Evolutionary conservation across 2,329 filamentous ascomycete genomes (phyloP), one percentile per base, ranked within the genome.

Genomic region (Samsoniella hepiali): DNA sequence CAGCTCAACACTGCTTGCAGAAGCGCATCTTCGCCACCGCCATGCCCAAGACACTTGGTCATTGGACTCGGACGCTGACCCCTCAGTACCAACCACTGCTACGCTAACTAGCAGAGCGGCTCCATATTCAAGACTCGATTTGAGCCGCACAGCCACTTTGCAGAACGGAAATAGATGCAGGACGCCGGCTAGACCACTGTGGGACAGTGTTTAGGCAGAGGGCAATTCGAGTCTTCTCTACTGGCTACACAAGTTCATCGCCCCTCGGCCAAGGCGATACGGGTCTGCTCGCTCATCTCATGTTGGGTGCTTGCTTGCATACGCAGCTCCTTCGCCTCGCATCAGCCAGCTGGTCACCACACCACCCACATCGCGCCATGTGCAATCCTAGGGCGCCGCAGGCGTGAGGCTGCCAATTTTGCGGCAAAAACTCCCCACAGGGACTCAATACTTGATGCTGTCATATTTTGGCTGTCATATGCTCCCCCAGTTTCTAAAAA

Each of bases 271-370:
- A 40, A n/a, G 44, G 57, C 57, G 57, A 59, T 27, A 17, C 57
- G n/a, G 32, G n/a, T 11, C 29, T 31, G 54, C 38, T 11, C 42
- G 3, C 22, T 34, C 22, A 15, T 57, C 40, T 45, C 40, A 57
- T 34, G 55, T 45, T 45, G 44, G 36, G 22, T 53, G 45, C 45
- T 60, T 53, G 45, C 58, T 60, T 60, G 58, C 58, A 60, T 60
- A 53, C 58, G 56, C 44, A 58, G 34, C 22, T 15, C 36, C 45
- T 53, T 42, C 15, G 45, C 58, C 58, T 60, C 47, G 58, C 58
- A 60, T 60, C 58, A 60, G 58, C 58, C 47, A 51, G 47, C 47
- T 15, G 40, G 58, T 60, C 58, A 60, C 47, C 34, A 60, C 58
- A 60, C 58, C 58, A 53, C 58, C 47, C 58, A 60, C 27, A 58